Evolutionary conservation across 2,329 filamentous ascomycete genomes (phyloP), one percentile per base, ranked within the genome.

Genomic region (Hypomyces perniciosus): DNA sequence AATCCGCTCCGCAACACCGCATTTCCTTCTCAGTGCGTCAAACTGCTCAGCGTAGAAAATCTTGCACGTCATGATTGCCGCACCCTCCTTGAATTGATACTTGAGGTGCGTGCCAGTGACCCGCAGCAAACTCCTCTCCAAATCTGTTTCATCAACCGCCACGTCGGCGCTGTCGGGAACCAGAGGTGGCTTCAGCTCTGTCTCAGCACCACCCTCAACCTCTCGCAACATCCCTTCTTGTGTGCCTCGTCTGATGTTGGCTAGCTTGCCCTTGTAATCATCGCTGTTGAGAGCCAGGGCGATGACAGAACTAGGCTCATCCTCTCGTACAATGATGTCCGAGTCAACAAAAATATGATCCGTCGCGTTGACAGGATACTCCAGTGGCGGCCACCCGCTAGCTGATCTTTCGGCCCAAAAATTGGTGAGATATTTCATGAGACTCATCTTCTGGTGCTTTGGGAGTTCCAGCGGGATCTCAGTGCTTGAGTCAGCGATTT

Each of bases 21-120:
- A 97, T 68, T 96, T 96, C 51, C 88, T 82, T 50, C 93, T 84
- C 37, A 99, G 78, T 3, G 93, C 93, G 69, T 99, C 93, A 60
- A 99, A 99, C 56, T 96, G 93, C 67, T 97, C 93, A 0, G 93
- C 93, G 62, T 95, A 99, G 69, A 99, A 97, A 43, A 99, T 93
- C 70, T 99, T 99, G 75, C 95, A 97, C 45, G 92, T 86, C 80
- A 96, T 95, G 61, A 87, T 89, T 3, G 95, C 92, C n/a, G 88
- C 84, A 0, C 92, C 90, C 65, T 96, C 91, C 29, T 86, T 85
- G 69, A 97, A 99, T 54, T 95, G 90, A 65, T 96, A 99, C 64
- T 95, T 95, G 58, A 96, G 83, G 67, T 99, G 93, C 1, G 90
- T 96, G 35, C 92, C 91, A 1, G 89, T 95, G 30, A 85, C 80